phyloP scores from a whole-genome alignment of 164 flowering plant genomes.

The Warburgia ugandensis region DNA sequence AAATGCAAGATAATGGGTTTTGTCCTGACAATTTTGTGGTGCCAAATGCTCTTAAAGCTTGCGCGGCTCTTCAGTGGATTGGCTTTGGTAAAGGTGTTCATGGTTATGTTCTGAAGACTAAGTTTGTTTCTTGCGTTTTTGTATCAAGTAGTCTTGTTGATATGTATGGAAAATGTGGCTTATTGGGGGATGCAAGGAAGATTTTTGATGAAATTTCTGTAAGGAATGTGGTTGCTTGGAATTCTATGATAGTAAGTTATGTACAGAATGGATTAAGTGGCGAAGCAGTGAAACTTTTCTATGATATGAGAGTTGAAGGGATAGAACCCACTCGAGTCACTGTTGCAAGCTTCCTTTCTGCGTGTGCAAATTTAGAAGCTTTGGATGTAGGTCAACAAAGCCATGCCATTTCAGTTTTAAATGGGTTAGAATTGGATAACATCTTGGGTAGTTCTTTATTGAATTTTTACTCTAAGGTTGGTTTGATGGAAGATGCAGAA shows the following conservation, averaged over 20 bases:
- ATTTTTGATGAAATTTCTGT: conserved; percentile 52
- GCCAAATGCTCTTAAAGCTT: conserved; percentile 65
- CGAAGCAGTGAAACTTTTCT: conserved; percentile 46
- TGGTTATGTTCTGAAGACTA: conserved; percentile 59
- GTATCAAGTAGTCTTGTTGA: conserved; percentile 65
- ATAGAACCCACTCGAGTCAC: conserved; percentile 55
- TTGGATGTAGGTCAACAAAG: conserved; percentile 68
- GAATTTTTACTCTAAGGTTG: conserved; percentile 59
- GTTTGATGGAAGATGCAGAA: conserved; percentile 49
- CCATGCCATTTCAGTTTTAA: conserved; percentile 50
- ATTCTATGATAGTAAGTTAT: conserved; percentile 56
- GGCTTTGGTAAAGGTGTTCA: conserved; percentile 61
- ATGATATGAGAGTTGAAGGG: conserved; percentile 59
- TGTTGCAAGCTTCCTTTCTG: conserved; percentile 50
- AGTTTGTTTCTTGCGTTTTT: conserved; percentile 45
- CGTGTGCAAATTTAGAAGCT: conserved; percentile 56
- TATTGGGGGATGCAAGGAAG: conserved; percentile 42
- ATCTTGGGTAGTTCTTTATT: conserved; percentile 60
- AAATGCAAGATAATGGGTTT: conserved; percentile 46
- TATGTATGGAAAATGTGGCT: conserved; percentile 78
- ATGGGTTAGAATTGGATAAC: conserved; percentile 44
- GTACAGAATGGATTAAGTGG: conserved; percentile 58
- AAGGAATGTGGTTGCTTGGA: conserved; percentile 61
- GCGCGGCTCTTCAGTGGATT: conserved; percentile 39
- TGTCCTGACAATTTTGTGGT: conserved; percentile 59